Percentiles rank a stretch among this genome's conserved stretches.
Conservation (phyloP, 495 filamentous ascomycete genomes). For the Penicillium macrosclerotiorum region DNA sequence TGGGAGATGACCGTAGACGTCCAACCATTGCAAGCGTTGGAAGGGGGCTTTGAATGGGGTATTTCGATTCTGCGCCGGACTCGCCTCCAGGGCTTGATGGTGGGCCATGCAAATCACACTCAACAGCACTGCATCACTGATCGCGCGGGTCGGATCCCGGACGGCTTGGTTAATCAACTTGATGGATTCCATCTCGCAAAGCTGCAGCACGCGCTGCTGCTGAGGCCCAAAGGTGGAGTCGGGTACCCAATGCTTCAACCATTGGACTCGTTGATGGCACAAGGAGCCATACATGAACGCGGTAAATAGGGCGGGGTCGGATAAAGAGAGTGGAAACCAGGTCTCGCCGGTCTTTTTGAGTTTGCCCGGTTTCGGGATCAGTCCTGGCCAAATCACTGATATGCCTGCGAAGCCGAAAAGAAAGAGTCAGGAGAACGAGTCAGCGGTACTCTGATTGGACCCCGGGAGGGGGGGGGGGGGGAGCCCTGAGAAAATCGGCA, state of each 20-base stretch:
- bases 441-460: neutral
- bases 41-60: conserved; percentile 39
- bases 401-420: conserved; percentile 26
- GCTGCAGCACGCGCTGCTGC: conserved; percentile 28
- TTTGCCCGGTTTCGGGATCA: conserved; percentile 20
- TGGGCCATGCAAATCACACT: conserved; percentile 45
- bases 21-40: conserved; percentile 42
- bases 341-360: conserved; percentile 10
- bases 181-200: conserved; percentile 38
- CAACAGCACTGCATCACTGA: conserved; percentile 36
- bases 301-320: conserved; percentile 36
- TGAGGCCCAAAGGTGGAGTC: conserved; percentile 17
- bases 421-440: neutral
- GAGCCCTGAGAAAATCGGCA: too few relatives aligned
- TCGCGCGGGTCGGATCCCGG: conserved; percentile 26
- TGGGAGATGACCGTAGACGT: conserved; percentile 38
- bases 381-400: conserved; percentile 34
- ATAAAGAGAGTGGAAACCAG: conserved; percentile 37
- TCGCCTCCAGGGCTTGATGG: conserved; percentile 27
- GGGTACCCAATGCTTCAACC: conserved; percentile 28
- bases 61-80: conserved; percentile 6
- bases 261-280: conserved; percentile 40
- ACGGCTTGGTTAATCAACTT: conserved; percentile 36
- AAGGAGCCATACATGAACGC: conserved; percentile 40
- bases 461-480: too few relatives aligned